phyloP scores from a whole-genome alignment of 768 basidiomycete genomes.

The Dioszegia aurantiaca region DNA sequence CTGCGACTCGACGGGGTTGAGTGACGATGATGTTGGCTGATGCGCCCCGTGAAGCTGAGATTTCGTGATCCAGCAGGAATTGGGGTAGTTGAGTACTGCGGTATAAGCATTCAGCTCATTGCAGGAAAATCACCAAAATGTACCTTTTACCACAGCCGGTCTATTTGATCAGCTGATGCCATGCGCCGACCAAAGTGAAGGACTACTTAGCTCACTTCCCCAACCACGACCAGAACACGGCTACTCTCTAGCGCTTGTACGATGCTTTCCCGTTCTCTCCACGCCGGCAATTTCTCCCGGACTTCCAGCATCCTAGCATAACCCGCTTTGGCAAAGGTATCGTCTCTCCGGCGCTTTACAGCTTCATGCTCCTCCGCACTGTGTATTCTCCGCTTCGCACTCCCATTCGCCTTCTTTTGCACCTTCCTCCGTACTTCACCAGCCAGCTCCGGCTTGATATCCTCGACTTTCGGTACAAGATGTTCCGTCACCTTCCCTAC shows the following conservation, averaged over 20 bases:
- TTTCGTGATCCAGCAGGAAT: constrained; percentile 81
- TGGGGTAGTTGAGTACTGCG: constrained; percentile 67
- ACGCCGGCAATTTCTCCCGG: constrained; percentile 72
- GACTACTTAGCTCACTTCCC: constrained; percentile 63
- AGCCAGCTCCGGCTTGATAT: constrained; percentile 15
- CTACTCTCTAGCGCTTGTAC: constrained; percentile 60
- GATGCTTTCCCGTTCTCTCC: constrained; percentile 64
- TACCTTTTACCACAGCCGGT: constrained; percentile 72
- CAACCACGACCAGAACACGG: constrained; percentile 77
- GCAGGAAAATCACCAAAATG: not conserved
- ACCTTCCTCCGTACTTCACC: constrained; percentile 9
- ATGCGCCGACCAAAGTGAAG: not conserved
- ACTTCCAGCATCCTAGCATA: constrained; percentile 62
- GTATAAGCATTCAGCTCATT: not conserved
- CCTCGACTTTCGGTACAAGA: constrained; percentile 54
- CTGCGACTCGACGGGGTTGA: constrained; percentile 84
- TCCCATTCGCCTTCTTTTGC: constrained; percentile 25
- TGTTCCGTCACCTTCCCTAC: constrained; percentile 66
- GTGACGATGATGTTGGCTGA: constrained; percentile 75
- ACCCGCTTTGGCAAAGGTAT: constrained; percentile 53
- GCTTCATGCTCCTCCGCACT: constrained; percentile 41
- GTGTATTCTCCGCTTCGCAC: constrained; percentile 28
- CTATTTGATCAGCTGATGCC: constrained; percentile 15
- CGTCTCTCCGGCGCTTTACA: constrained; percentile 57
- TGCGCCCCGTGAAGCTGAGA: constrained; percentile 62